Percentiles rank a stretch among this genome's conserved stretches.
Conservation (phyloP, 495 filamentous ascomycete species). For the Chlorociboria aeruginascens region DNA sequence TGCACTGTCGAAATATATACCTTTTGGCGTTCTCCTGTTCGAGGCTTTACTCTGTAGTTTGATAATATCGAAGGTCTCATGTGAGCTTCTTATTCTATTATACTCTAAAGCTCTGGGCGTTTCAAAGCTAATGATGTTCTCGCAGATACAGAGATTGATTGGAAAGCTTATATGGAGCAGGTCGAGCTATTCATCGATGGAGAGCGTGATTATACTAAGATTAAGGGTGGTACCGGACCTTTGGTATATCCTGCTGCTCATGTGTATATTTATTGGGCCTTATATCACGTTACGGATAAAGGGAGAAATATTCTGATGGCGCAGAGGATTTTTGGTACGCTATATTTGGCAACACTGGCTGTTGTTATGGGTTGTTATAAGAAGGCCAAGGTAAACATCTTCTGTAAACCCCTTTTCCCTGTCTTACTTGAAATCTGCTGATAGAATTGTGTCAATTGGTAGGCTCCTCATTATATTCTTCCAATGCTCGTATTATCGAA, state of each 20-base stretch:
- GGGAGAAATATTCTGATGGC: conserved; percentile 68
- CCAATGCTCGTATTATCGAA: conserved; percentile 84
- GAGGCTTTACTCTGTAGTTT: conserved; percentile 63
- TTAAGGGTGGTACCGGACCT: conserved; percentile 83
- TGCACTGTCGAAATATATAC: conserved; percentile 9
- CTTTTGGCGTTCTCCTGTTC: conserved; percentile 53
- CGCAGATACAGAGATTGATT: conserved; percentile 95
- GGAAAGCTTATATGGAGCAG: conserved; percentile 94
- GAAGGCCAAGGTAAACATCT: conserved; percentile 43
- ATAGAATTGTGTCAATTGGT: conserved; percentile 1
- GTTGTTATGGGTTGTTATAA: conserved; percentile 77
- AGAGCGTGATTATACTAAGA: conserved; percentile 76
- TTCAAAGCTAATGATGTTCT: neutral
- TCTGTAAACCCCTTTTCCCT: neutral
- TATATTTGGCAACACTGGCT: conserved; percentile 66
- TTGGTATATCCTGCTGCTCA: conserved; percentile 91
- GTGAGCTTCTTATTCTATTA: conserved; percentile 37
- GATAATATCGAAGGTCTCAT: conserved; percentile 78
- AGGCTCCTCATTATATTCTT: conserved; percentile 83
- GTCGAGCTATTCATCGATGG: conserved; percentile 65
- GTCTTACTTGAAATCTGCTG: neutral
- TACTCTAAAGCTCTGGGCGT: too few relatives aligned
- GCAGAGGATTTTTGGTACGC: conserved; percentile 63
- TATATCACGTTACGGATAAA: conserved; percentile 66
- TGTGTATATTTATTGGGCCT: conserved; percentile 75